These are phyloP conservation scores for Cutaneotrichosporon cavernicola DNA, from an alignment of 1,284 basidiomycete genomes.

Conservation along the genomic window DNA sequence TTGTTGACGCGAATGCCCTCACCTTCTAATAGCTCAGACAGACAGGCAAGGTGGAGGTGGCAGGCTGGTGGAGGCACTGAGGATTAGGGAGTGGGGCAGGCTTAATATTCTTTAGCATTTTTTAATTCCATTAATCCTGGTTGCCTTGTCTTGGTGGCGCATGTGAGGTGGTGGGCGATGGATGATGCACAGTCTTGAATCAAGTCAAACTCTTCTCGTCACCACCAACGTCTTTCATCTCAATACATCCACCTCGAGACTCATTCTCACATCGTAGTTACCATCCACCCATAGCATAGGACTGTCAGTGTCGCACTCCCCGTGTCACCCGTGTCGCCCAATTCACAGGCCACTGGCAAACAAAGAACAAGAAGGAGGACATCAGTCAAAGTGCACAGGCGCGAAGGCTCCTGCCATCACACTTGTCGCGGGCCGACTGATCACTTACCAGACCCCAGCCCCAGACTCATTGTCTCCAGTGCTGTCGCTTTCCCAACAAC, in stretches of 20 bases:
- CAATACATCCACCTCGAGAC: background rate
- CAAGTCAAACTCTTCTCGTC: background rate
- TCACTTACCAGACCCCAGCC: slow-evolving; percentile 14
- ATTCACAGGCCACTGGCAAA: background rate
- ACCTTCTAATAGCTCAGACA: too few relatives aligned
- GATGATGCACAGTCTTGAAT: too few relatives aligned
- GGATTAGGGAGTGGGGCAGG: background rate
- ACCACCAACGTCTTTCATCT: background rate
- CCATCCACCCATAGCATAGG: slow-evolving; percentile 6
- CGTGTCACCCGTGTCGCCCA: too few relatives aligned
- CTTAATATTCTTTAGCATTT: background rate
- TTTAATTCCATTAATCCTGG: background rate
- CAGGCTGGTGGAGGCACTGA: background rate
- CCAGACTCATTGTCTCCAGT: slow-evolving; percentile 14
- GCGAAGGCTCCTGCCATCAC: background rate
- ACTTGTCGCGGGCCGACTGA: slow-evolving; percentile 16
- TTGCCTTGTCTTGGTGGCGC: background rate
- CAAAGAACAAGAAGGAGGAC: background rate
- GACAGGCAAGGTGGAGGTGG: background rate
- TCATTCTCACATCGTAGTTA: background rate
- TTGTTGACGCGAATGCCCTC: background rate
- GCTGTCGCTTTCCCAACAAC: background rate
- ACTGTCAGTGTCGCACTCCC: slow-evolving; percentile 11
- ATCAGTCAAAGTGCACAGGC: background rate
- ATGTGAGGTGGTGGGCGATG: background rate